phyloP scores from a whole-genome alignment of 352 stramenopile genomes.

The Globisporangium barbulae region DNA sequence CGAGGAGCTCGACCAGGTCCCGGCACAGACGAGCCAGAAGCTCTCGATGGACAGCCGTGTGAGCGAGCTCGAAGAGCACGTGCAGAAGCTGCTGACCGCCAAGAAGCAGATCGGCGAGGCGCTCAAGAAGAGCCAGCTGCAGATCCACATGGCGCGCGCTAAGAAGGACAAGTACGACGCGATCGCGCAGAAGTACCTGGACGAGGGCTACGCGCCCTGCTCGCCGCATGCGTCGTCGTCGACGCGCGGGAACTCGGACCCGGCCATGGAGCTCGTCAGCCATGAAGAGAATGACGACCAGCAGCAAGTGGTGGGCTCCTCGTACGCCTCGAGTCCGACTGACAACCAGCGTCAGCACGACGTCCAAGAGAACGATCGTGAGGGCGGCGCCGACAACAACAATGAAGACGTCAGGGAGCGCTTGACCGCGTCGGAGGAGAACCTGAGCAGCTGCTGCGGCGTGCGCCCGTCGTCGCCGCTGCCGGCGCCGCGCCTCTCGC shows the following conservation, averaged over 20 bases:
- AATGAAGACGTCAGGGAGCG: slow-evolving; percentile 1
- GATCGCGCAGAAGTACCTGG: slow-evolving; percentile 28
- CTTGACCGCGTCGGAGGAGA: slow-evolving; percentile 4
- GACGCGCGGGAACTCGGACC: background rate
- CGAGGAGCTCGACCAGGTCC: slow-evolving; percentile 21
- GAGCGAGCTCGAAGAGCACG: slow-evolving; percentile 34
- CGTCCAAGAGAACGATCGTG: background rate
- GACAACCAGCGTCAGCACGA: background rate
- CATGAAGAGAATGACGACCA: background rate
- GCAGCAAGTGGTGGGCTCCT: background rate
- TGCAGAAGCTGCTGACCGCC: slow-evolving; percentile 33
- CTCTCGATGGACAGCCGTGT: slow-evolving; percentile 37
- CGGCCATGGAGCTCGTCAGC: background rate
- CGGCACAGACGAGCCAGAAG: slow-evolving; percentile 18
- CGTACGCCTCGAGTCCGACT: background rate
- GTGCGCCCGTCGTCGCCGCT: slow-evolving; percentile 10
- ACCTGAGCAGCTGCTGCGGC: background rate
- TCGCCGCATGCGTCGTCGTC: background rate
- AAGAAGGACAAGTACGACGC: slow-evolving; percentile 37
- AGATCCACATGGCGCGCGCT: slow-evolving; percentile 24
- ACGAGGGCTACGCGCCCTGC: slow-evolving; percentile 22
- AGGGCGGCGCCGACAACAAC: background rate
- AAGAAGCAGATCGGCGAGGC: slow-evolving; percentile 37
- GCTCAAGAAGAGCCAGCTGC: slow-evolving; percentile 32
- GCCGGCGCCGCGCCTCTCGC: slow-evolving; percentile 7